A percentile compares a stretch with the other conserved stretches of the same genome.
phyloP scores from a whole-genome alignment of 306 rosid genomes.

The Neltuma alba region DNA sequence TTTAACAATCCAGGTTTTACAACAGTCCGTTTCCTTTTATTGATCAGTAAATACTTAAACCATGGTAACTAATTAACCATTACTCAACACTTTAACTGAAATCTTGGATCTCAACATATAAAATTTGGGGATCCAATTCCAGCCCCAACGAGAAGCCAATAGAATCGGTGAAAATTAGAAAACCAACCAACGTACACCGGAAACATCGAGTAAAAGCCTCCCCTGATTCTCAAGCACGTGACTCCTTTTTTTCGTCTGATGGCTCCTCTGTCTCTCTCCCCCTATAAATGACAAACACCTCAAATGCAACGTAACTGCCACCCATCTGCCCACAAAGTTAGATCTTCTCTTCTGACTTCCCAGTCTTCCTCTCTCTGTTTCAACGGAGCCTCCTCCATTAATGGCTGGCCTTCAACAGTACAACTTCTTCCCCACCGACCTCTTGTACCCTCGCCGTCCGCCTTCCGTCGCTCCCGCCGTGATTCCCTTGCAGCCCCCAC shows the following conservation, averaged over 20 bases:
- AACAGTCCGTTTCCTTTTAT: too few species aligned
- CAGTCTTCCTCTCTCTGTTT: neutral
- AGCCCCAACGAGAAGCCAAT: neutral
- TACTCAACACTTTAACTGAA: too few species aligned
- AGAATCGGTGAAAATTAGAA: neutral
- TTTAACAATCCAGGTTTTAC: too few species aligned
- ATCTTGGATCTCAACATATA: too few species aligned
- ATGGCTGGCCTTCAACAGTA: constrained; percentile 84
- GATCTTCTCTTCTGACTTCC: constrained; percentile 12
- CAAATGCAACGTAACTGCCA: neutral
- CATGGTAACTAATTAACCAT: too few species aligned
- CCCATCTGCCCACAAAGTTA: neutral
- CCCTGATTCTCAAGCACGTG: neutral
- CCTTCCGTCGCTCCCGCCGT: constrained; percentile 28
- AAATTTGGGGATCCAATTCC: too few species aligned
- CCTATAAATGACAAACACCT: neutral
- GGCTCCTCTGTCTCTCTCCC: neutral
- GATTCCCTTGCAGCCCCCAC: constrained; percentile 39
- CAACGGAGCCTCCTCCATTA: neutral
- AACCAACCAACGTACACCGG: neutral
- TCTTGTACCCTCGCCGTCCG: constrained; percentile 53
- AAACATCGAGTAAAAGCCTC: constrained; percentile 1
- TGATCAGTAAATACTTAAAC: too few species aligned
- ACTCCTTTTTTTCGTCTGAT: neutral
- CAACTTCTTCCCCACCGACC: constrained; percentile 71